A percentile compares a stretch with the other conserved stretches of the same genome.
These are phyloP conservation scores for Ustilago loliicola DNA, from an alignment of 1,284 basidiomycete species.

Conservation along the genomic window DNA sequence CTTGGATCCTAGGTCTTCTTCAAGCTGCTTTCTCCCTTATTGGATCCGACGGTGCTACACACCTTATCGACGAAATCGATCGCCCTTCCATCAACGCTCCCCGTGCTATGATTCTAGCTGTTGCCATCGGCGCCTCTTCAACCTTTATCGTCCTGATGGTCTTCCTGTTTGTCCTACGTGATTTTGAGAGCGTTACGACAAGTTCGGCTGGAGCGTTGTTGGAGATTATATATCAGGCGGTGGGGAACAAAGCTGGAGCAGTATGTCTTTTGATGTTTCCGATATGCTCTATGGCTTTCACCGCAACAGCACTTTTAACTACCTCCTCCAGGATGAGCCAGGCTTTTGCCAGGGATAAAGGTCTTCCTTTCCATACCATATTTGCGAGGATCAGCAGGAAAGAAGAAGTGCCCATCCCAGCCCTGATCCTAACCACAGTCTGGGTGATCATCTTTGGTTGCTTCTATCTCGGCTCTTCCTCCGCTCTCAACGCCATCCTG, in stretches of 20 bases:
- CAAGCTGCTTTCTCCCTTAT: constrained; percentile 72
- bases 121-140: constrained; percentile 76
- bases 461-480: constrained; percentile 75
- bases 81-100: constrained; percentile 76
- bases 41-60: constrained; percentile 61
- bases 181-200: constrained; percentile 75
- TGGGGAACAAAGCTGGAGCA: constrained; percentile 76
- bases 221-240: constrained; percentile 78
- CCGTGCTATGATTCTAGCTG: constrained; percentile 76
- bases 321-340: constrained; percentile 79
- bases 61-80: constrained; percentile 78
- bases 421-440: constrained; percentile 76
- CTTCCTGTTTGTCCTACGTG: constrained; percentile 79
- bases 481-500: constrained; percentile 73
- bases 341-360: constrained; percentile 80
- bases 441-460: constrained; percentile 70
- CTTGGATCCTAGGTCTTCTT: constrained; percentile 72
- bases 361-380: constrained; percentile 75
- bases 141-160: constrained; percentile 79
- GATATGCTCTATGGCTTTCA: constrained; percentile 71
- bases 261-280: constrained; percentile 74
- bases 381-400: constrained; percentile 74
- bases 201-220: constrained; percentile 78
- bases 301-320: constrained; percentile 64
- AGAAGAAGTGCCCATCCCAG: constrained; percentile 69